Evolutionary conservation across 305 asterid genomes (phyloP).

Genomic region (Euphrasia arctica): DNA sequence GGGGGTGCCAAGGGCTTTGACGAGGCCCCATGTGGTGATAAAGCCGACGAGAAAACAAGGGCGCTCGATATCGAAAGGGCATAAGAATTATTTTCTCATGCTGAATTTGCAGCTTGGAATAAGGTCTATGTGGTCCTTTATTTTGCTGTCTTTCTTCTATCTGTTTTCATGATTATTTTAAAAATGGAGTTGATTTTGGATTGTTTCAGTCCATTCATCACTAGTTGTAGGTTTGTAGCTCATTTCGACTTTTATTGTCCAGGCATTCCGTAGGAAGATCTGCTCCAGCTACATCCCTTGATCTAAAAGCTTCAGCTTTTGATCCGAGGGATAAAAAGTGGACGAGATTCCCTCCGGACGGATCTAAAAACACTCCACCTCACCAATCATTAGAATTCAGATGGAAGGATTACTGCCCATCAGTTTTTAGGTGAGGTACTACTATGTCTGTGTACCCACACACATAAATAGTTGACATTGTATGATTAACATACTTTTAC

Average conservation of each 20-base stretch:
- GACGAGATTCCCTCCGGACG: slow-evolving; percentile 89
- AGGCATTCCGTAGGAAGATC: slow-evolving; percentile 97
- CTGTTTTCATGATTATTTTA: no score
- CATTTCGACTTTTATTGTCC: slow-evolving; percentile 16
- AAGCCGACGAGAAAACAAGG: slow-evolving; percentile 1
- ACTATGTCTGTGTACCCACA: neutral
- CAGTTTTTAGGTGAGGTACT: slow-evolving; percentile 81
- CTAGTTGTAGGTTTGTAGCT: neutral
- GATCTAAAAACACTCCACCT: slow-evolving; percentile 95
- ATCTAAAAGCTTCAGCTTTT: slow-evolving; percentile 67
- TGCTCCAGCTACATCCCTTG: slow-evolving; percentile 67
- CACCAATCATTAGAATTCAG: slow-evolving; percentile 84
- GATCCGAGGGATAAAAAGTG: slow-evolving; percentile 84
- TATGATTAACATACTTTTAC: neutral
- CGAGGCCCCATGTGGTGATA: slow-evolving; percentile 3
- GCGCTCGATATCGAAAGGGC: neutral
- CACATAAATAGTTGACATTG: neutral
- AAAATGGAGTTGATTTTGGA: no score
- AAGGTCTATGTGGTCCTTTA: neutral
- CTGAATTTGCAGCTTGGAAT: slow-evolving; percentile 5
- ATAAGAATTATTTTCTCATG: slow-evolving; percentile 5
- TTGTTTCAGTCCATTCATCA: no score
- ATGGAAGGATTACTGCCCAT: slow-evolving; percentile 97
- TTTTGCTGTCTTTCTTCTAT: no score
- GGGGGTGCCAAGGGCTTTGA: slow-evolving; percentile 39